Percentiles rank a stretch among this genome's conserved stretches.
phyloP scores from a whole-genome alignment of 345 rosid species.

The Populus alba region DNA sequence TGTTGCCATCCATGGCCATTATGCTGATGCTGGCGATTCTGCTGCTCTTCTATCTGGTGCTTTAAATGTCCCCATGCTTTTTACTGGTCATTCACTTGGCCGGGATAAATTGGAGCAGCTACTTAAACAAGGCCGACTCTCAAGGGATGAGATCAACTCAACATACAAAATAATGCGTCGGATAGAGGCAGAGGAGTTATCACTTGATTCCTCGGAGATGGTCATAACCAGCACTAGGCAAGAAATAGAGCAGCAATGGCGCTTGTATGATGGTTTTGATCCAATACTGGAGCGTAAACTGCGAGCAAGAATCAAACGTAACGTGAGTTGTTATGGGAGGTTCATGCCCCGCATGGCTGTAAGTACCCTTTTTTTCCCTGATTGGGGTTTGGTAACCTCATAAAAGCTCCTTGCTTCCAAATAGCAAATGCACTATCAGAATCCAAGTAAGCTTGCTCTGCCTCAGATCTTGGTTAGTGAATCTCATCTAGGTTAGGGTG shows the following conservation, averaged over 20 bases:
- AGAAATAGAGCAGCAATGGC: constrained; percentile 97
- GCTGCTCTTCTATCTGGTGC: constrained; percentile 95
- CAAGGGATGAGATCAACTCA: constrained; percentile 85
- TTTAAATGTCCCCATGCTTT: constrained; percentile 93
- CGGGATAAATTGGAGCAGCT: constrained; percentile 97
- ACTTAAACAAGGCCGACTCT: constrained; percentile 77
- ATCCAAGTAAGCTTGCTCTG: not conserved
- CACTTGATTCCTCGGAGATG: constrained; percentile 89
- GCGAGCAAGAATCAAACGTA: constrained; percentile 89
- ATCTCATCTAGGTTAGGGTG: not conserved
- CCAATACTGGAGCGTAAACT: constrained; percentile 86
- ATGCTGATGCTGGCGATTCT: constrained; percentile 97
- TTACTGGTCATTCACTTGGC: constrained; percentile 97
- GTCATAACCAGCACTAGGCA: constrained; percentile 97
- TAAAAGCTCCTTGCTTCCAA: not conserved
- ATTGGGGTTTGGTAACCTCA: not conserved
- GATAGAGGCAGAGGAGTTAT: constrained; percentile 90
- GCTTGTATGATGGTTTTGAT: constrained; percentile 97
- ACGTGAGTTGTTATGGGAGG: constrained; percentile 96
- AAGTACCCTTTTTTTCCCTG: constrained; percentile 36
- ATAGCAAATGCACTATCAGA: not conserved
- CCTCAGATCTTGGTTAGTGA: not conserved
- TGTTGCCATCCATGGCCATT: constrained; percentile 93
- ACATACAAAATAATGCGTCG: constrained; percentile 97
- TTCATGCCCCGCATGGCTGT: constrained; percentile 97